Percentiles rank a stretch among this genome's conserved stretches.
phyloP scores from a whole-genome alignment of 139 green algal genomes.

The Nannochloris sp. region DNA sequence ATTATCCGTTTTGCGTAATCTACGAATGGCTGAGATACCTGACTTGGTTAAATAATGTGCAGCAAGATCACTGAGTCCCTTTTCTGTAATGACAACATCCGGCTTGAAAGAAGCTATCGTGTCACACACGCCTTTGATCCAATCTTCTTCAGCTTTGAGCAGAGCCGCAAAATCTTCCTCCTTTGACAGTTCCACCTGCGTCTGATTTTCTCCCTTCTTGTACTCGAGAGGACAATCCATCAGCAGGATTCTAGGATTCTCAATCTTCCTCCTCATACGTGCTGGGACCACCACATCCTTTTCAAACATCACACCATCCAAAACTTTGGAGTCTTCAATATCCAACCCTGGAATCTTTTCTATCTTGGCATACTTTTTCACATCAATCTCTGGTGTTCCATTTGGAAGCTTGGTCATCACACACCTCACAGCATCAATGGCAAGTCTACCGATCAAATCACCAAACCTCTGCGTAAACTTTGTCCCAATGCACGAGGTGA shows the following conservation, averaged over 20 bases:
- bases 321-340: constrained; percentile 76
- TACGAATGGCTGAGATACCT: constrained; percentile 86
- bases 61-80: constrained; percentile 91
- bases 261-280: constrained; percentile 87
- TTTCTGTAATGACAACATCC: constrained; percentile 96
- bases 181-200: constrained; percentile 93
- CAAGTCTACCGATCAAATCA: constrained; percentile 86
- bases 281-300: constrained; percentile 95
- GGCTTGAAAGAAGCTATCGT: constrained; percentile 88
- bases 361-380: constrained; percentile 97
- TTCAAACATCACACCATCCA: constrained; percentile 96
- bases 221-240: constrained; percentile 98
- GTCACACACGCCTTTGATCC: constrained; percentile 64
- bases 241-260: constrained; percentile 91
- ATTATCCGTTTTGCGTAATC: constrained; percentile 99
- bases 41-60: constrained; percentile 87
- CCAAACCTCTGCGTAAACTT: constrained; percentile 96
- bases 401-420: constrained; percentile 54
- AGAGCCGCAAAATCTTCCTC: constrained; percentile 92
- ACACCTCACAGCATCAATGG: constrained; percentile 82
- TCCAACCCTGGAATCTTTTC: constrained; percentile 91
- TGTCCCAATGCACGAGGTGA: constrained; percentile 91
- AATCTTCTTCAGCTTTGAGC: constrained; percentile 96
- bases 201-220: constrained; percentile 99
- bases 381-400: constrained; percentile 82